Evolutionary conservation across 1,284 basidiomycete genomes (phyloP).

Genomic region (Cutaneotrichosporon arboriforme): DNA sequence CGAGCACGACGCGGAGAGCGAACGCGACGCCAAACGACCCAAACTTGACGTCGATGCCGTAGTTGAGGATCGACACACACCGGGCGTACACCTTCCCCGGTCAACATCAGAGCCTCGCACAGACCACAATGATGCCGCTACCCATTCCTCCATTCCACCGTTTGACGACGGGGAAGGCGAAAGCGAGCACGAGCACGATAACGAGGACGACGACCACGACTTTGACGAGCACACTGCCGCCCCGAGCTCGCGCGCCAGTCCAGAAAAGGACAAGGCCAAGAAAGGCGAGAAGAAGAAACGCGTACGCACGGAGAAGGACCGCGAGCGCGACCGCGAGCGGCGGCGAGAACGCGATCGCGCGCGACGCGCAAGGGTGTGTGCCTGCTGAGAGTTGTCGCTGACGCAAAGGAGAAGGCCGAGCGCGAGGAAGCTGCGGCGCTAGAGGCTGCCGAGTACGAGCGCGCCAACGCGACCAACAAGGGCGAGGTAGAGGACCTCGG

Average conservation of each 20-base stretch:
- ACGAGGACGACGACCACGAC: background rate
- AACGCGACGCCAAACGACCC: conserved; percentile 6
- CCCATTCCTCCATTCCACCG: too few species aligned
- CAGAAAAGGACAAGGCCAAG: background rate
- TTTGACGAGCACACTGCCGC: background rate
- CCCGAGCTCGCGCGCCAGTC: background rate
- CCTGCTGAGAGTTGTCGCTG: background rate
- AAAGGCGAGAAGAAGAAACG: conserved; percentile 3
- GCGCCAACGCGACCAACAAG: conserved; percentile 1
- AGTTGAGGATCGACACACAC: background rate
- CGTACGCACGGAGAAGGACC: conserved; percentile 1
- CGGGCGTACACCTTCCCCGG: background rate
- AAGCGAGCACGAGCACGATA: background rate
- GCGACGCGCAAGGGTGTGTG: background rate
- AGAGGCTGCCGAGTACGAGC: background rate
- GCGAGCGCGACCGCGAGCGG: background rate
- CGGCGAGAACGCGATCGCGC: background rate
- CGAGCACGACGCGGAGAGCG: background rate
- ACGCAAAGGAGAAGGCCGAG: background rate
- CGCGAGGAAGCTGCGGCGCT: background rate
- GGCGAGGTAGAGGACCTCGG: background rate
- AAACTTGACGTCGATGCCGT: background rate
- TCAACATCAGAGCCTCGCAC: background rate
- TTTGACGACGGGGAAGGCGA: conserved; percentile 2
- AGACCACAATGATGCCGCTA: background rate